Percentiles rank a stretch among this genome's conserved stretches.
Conservation (phyloP, 2,329 filamentous ascomycete species). For the Xylariaceae sp. region DNA sequence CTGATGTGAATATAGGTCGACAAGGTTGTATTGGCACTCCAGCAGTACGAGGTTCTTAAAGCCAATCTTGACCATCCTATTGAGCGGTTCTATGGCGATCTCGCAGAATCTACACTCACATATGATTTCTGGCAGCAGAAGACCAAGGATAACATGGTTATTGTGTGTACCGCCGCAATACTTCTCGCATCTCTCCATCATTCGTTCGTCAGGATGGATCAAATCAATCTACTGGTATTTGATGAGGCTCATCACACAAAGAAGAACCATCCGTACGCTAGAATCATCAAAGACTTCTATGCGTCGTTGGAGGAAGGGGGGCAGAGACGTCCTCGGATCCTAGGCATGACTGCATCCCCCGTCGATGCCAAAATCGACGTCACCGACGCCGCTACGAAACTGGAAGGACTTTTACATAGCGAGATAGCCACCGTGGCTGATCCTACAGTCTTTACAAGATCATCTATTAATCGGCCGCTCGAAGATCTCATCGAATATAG, state of each 20-base stretch:
- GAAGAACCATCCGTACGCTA: constrained; percentile 87
- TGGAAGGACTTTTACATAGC: constrained; percentile 78
- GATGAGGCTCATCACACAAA: constrained; percentile 97
- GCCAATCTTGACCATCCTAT: constrained; percentile 79
- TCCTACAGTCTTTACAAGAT: constrained; percentile 58
- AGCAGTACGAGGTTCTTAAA: constrained; percentile 81
- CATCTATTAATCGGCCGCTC: constrained; percentile 57
- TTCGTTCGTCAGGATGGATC: constrained; percentile 76
- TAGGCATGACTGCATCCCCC: constrained; percentile 97
- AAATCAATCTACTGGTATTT: constrained; percentile 89
- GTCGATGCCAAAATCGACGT: constrained; percentile 82
- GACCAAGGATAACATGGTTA: constrained; percentile 70
- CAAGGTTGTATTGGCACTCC: constrained; percentile 86
- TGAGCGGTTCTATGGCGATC: constrained; percentile 74
- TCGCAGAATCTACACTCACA: constrained; percentile 47
- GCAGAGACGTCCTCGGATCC: constrained; percentile 69
- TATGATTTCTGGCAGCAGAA: constrained; percentile 55
- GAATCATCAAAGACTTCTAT: constrained; percentile 89
- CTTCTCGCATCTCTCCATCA: constrained; percentile 77
- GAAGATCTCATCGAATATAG: constrained; percentile 62
- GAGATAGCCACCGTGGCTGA: constrained; percentile 75
- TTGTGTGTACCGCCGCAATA: constrained; percentile 92
- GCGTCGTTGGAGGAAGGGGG: constrained; percentile 46
- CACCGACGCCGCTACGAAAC: constrained; percentile 66
- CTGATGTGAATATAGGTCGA: constrained; percentile 60